These are phyloP conservation scores for Pezicula carpinea DNA, from an alignment of 2,329 filamentous ascomycete genomes.

Conservation along the genomic window DNA sequence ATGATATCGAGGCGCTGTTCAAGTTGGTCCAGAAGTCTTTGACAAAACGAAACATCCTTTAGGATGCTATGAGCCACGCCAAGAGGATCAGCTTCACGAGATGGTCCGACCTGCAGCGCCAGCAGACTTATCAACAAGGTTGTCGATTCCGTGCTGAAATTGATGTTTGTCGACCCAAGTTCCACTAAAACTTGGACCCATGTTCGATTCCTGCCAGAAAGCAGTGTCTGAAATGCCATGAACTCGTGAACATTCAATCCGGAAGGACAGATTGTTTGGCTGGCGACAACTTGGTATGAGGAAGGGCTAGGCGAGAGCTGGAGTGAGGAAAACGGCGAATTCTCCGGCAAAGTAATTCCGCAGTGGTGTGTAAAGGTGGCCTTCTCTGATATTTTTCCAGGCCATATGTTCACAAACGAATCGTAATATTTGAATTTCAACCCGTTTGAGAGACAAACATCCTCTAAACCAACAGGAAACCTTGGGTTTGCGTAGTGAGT, in stretches of 20 bases:
- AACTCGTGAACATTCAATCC: conserved; percentile 44
- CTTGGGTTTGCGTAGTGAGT: conserved; percentile 27
- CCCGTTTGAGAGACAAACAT: conserved; percentile 26
- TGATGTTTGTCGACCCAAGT: conserved; percentile 49
- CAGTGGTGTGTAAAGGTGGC: conserved; percentile 28
- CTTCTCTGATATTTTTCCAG: conserved; percentile 23
- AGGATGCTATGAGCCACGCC: conserved; percentile 47
- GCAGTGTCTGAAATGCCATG: conserved; percentile 38
- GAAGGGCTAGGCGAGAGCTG: too few species aligned
- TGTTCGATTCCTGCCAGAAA: conserved; percentile 37
- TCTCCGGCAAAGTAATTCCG: conserved; percentile 28
- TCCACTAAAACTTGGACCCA: conserved; percentile 46
- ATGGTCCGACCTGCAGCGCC: conserved; percentile 50
- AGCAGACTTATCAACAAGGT: conserved; percentile 46
- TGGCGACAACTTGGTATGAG: conserved; percentile 39
- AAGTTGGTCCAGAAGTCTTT: conserved; percentile 42
- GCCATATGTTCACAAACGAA: conserved; percentile 22
- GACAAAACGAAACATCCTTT: conserved; percentile 44
- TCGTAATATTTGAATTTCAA: conserved; percentile 6
- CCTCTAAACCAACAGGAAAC: conserved; percentile 25
- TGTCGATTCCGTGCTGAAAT: conserved; percentile 52
- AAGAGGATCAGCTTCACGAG: conserved; percentile 24
- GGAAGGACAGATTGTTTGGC: conserved; percentile 39
- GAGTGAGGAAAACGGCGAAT: conserved; percentile 12
- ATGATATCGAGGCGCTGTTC: conserved; percentile 41